Conservation (phyloP, 352 stramenopile genomes). For the Phytophthora cactorum region DNA sequence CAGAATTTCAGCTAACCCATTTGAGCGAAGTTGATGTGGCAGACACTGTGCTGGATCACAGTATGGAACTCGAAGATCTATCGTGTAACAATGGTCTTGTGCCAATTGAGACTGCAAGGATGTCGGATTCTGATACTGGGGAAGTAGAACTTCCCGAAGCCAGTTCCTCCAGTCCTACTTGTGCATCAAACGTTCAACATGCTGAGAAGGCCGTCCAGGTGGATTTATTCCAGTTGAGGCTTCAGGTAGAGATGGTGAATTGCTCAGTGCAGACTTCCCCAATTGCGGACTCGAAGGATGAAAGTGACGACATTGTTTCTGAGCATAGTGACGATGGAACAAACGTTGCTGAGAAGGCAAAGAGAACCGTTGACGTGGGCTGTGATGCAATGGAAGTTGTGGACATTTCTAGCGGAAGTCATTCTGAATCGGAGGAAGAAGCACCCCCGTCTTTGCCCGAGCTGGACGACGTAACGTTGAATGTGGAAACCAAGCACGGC, state of each 20-base stretch:
- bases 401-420: background rate
- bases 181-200: background rate
- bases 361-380: constrained; percentile 18
- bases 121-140: background rate
- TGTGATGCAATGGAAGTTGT: constrained; percentile 20
- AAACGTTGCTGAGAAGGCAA: background rate
- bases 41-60: background rate
- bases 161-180: background rate
- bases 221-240: constrained; percentile 2
- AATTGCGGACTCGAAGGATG: background rate
- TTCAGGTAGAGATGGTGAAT: background rate
- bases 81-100: background rate
- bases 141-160: background rate
- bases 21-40: background rate
- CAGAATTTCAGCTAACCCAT: background rate
- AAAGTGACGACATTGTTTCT: background rate
- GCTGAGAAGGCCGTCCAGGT: constrained; percentile 40
- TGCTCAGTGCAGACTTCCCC: background rate
- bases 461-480: background rate
- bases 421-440: constrained; percentile 1
- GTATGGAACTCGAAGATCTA: constrained; percentile 2
- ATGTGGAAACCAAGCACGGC: background rate
- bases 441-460: background rate
- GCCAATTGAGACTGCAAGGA: background rate
- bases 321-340: background rate